A percentile compares a stretch with the other conserved stretches of the same genome.
phyloP scores from a whole-genome alignment of 371 early-diverging fungal genomes.

The Phascolomyces articulosus region DNA sequence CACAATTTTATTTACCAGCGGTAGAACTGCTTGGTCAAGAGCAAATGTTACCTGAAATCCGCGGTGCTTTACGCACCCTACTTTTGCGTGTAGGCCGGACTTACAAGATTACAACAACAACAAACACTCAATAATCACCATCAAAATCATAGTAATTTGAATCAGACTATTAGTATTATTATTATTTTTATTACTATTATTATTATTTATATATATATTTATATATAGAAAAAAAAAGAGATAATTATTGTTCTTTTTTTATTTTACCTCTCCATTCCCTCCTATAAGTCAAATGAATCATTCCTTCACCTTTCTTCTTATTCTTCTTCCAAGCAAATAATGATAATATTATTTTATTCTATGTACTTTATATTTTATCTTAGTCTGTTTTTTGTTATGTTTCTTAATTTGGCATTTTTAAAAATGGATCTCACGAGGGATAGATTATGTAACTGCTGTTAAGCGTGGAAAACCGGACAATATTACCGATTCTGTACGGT shows the following conservation, averaged over 20 bases:
- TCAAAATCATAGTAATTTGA: too few relatives aligned
- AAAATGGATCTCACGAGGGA: neutral
- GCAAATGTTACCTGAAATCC: constrained; percentile 46
- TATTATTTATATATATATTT: too few relatives aligned
- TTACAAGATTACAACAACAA: constrained; percentile 40
- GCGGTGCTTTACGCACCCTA: constrained; percentile 46
- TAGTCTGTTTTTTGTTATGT: neutral
- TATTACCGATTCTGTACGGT: neutral
- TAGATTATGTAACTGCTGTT: neutral
- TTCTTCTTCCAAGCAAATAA: neutral
- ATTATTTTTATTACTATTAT: too few relatives aligned
- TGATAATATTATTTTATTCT: neutral
- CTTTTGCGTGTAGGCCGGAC: constrained; percentile 50
- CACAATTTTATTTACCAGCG: constrained; percentile 49
- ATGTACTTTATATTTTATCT: neutral
- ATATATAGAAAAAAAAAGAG: too few relatives aligned
- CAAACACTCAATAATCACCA: too few relatives aligned
- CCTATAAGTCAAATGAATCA: too few relatives aligned
- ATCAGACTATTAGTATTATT: too few relatives aligned
- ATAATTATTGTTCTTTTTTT: too few relatives aligned
- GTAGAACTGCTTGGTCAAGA: constrained; percentile 54
- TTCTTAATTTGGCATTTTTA: neutral
- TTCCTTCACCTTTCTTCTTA: too few relatives aligned
- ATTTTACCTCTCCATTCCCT: too few relatives aligned
- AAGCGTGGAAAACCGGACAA: neutral